Conservation (phyloP, 1,139 yeast species). For the Blastobotrys capitulatus region DNA sequence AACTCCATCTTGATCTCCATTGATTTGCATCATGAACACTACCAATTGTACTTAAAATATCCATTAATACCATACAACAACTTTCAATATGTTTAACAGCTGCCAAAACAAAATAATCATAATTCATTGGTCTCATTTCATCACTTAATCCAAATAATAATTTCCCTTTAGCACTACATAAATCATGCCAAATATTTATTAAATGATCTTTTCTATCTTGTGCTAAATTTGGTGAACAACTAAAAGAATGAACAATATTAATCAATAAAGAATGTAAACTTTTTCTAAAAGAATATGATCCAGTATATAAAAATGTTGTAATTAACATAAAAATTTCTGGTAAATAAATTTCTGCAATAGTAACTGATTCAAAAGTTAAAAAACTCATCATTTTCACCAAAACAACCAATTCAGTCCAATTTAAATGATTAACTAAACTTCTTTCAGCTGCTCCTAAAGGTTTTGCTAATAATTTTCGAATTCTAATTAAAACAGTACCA, state of each 20-base stretch:
- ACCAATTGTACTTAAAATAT: constrained; percentile 52
- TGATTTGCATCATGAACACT: constrained; percentile 43
- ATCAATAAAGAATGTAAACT: constrained; percentile 62
- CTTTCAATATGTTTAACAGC: constrained; percentile 56
- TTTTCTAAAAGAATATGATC: constrained; percentile 61
- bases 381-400: constrained; percentile 62
- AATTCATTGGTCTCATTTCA: constrained; percentile 43
- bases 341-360: constrained; percentile 58
- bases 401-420: constrained; percentile 69
- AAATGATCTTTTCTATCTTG: constrained; percentile 42
- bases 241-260: constrained; percentile 68
- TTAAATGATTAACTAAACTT: constrained; percentile 47
- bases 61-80: constrained; percentile 56
- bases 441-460: constrained; percentile 39
- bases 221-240: constrained; percentile 52
- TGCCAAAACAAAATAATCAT: constrained; percentile 44
- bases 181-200: constrained; percentile 49
- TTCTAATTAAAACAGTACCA: constrained; percentile 54
- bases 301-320: constrained; percentile 67
- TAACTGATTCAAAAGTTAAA: constrained; percentile 65
- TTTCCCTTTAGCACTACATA: constrained; percentile 68
- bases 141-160: constrained; percentile 77
- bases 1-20: constrained; percentile 69
- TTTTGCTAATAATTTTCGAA: constrained; percentile 45
- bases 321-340: constrained; percentile 71